Conservation (phyloP, 2,329 filamentous ascomycete genomes). For the Talaromyces marneffei region DNA sequence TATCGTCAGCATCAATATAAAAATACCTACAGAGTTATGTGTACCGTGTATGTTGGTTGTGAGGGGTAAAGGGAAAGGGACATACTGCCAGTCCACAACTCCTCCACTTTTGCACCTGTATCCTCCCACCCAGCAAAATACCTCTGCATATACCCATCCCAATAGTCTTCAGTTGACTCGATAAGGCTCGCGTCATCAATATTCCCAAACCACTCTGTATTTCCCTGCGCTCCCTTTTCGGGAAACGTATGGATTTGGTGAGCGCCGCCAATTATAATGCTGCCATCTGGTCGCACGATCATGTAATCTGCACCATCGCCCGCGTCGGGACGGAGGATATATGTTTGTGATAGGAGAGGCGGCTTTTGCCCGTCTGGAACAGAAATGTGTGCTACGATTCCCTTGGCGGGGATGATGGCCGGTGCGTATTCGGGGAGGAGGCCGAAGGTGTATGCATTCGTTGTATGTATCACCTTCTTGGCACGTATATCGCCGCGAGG, state of each 20-base stretch:
- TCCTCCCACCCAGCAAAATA: constrained; percentile 35
- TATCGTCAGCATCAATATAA: background rate
- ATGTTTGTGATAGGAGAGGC: constrained; percentile 44
- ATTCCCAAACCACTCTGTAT: constrained; percentile 42
- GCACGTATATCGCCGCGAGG: constrained; percentile 60
- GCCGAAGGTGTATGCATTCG: constrained; percentile 76
- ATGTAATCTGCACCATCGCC: constrained; percentile 55
- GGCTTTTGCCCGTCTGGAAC: constrained; percentile 12
- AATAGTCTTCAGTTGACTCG: constrained; percentile 38
- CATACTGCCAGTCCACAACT: constrained; percentile 35
- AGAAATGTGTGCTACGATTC: constrained; percentile 39
- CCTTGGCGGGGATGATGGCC: constrained; percentile 72
- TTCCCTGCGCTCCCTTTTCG: constrained; percentile 1
- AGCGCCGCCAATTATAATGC: constrained; percentile 60
- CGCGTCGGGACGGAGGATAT: constrained; percentile 51
- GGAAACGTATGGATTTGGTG: constrained; percentile 39
- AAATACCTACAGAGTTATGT: background rate
- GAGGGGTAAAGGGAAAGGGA: background rate
- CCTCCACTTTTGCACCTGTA: constrained; percentile 27
- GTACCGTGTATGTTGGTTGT: too few species aligned
- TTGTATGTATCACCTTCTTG: constrained; percentile 66
- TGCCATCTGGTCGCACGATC: constrained; percentile 51
- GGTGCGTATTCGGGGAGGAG: constrained; percentile 65
- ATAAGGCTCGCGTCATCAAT: constrained; percentile 48
- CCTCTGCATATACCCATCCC: constrained; percentile 35